Percentiles rank a stretch among this genome's conserved stretches.
phyloP scores from a whole-genome alignment of 2,329 filamentous ascomycete species.

The Colletotrichum orchidophilum region DNA sequence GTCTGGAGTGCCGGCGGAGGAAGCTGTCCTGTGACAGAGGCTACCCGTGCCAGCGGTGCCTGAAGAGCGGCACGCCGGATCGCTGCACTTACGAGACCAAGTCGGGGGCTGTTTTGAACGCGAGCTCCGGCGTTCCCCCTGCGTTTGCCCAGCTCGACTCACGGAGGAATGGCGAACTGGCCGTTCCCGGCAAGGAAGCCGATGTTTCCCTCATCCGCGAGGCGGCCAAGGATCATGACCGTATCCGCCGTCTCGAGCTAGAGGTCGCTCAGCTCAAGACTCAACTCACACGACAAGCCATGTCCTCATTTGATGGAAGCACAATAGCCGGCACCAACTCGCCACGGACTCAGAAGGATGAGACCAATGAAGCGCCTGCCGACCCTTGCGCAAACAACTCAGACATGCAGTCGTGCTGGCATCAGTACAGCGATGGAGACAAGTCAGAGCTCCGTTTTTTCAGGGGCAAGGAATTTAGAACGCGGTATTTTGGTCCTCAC shows the following conservation, averaged over 20 bases:
- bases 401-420: slow-evolving; percentile 29
- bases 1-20: slow-evolving; percentile 67
- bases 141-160: slow-evolving; percentile 53
- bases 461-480: slow-evolving; percentile 67
- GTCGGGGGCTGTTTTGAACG: slow-evolving; percentile 59
- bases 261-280: slow-evolving; percentile 67
- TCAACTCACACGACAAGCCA: slow-evolving; percentile 55
- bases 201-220: slow-evolving; percentile 47
- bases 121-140: slow-evolving; percentile 55
- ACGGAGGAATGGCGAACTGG: slow-evolving; percentile 43
- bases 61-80: slow-evolving; percentile 69
- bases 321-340: slow-evolving; percentile 57
- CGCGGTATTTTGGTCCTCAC: slow-evolving; percentile 68
- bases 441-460: slow-evolving; percentile 66
- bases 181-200: slow-evolving; percentile 48
- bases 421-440: slow-evolving; percentile 52
- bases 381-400: slow-evolving; percentile 40
- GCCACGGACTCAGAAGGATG: slow-evolving; percentile 57
- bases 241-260: slow-evolving; percentile 67
- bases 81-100: slow-evolving; percentile 68
- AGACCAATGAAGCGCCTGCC: slow-evolving; percentile 45
- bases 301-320: slow-evolving; percentile 59
- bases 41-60: slow-evolving; percentile 69
- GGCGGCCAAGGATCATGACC: slow-evolving; percentile 61
- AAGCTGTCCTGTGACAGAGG: slow-evolving; percentile 71